These are phyloP conservation scores for Pseudozyma pruni DNA, from an alignment of 1,284 basidiomycete genomes.

Conservation along the genomic window DNA sequence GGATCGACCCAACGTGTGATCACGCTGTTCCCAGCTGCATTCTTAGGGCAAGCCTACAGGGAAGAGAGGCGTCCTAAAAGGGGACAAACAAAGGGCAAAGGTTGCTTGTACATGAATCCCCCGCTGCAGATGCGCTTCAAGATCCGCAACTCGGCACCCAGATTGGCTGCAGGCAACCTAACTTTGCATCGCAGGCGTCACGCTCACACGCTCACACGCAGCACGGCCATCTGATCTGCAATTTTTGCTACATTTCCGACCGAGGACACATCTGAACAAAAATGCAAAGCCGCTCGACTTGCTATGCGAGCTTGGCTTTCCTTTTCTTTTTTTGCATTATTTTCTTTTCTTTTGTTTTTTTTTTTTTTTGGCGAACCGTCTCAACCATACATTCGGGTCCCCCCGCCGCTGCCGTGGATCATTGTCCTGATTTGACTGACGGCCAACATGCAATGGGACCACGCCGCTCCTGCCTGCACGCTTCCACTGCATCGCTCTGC, in stretches of 20 bases:
- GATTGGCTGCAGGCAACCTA: conserved; percentile 2
- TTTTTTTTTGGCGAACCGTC: neutral
- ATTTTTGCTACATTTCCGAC: conserved; percentile 2
- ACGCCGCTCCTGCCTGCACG: conserved; percentile 28
- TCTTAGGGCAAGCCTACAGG: no score
- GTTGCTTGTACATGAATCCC: no score
- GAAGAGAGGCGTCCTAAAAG: no score
- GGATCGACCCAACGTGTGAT: no score
- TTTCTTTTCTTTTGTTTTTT: no score
- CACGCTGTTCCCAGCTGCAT: no score
- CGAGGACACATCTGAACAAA: neutral
- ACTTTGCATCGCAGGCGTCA: no score
- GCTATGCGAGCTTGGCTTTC: no score
- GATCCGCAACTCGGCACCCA: conserved; percentile 10
- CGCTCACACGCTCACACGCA: no score
- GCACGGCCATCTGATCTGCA: conserved; percentile 8
- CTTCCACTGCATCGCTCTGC: neutral
- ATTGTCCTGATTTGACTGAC: conserved; percentile 14
- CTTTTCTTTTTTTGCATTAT: no score
- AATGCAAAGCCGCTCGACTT: no score
- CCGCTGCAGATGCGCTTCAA: conserved; percentile 2
- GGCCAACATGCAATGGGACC: neutral
- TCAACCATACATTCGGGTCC: conserved; percentile 29
- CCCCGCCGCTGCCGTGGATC: conserved; percentile 17
- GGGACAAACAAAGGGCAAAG: no score